A percentile compares a stretch with the other conserved stretches of the same genome.
Evolutionary conservation across 139 green algal genomes (phyloP).

Genomic region (Volvox africanus): DNA sequence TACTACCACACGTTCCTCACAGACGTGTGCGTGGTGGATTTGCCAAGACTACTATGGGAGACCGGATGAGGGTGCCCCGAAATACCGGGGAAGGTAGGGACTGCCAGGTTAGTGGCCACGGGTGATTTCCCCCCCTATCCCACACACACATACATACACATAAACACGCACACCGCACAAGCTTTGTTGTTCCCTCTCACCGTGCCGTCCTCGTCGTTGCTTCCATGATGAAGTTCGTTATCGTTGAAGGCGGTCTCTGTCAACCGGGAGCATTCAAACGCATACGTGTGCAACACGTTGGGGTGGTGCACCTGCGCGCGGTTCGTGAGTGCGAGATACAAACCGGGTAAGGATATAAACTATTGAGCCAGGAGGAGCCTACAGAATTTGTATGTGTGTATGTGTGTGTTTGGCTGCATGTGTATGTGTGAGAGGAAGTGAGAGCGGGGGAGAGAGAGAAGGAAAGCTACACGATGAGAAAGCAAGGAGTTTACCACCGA

Average conservation of each 20-base stretch:
- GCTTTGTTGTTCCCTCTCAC: too few species aligned
- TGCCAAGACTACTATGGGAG: too few species aligned
- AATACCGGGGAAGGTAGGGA: too few species aligned
- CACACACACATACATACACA: too few species aligned
- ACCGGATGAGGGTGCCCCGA: too few species aligned
- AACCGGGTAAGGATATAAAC: background rate
- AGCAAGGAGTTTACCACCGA: background rate
- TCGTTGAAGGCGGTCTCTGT: slow-evolving; percentile 13
- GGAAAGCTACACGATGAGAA: background rate
- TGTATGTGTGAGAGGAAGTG: background rate
- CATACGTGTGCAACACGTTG: slow-evolving; percentile 22
- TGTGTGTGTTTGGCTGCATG: background rate
- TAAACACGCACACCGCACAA: too few species aligned
- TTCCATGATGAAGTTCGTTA: background rate
- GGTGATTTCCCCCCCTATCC: too few species aligned
- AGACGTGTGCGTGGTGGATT: too few species aligned
- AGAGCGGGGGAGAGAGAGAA: background rate
- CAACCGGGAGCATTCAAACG: background rate
- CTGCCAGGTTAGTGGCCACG: too few species aligned
- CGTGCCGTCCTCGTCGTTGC: background rate
- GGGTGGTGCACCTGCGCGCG: slow-evolving; percentile 8
- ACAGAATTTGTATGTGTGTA: background rate
- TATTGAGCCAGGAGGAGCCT: background rate
- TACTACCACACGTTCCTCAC: too few species aligned
- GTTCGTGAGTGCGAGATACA: too few species aligned